Percentiles rank a stretch among this genome's conserved stretches.
Conservation (phyloP, 2,329 filamentous ascomycete genomes). For the Alternaria consortialis region DNA sequence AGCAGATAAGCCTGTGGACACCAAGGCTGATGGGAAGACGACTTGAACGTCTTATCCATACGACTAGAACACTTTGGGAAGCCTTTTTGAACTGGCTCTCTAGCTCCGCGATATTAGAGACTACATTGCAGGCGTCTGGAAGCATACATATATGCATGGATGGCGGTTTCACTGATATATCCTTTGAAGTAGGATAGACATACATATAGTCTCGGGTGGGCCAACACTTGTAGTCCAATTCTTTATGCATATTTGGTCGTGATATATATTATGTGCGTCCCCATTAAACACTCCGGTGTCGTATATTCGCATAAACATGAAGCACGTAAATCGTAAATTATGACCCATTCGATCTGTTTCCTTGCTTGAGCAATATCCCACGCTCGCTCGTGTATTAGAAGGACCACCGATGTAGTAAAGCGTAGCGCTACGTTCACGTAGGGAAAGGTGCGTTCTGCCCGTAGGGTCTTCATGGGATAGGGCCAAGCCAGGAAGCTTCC, state of each 20-base stretch:
- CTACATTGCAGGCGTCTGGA: background rate
- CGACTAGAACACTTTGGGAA: background rate
- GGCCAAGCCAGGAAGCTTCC: background rate
- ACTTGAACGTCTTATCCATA: background rate
- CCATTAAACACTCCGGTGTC: slow-evolving; percentile 3
- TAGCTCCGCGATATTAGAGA: background rate
- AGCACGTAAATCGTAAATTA: slow-evolving; percentile 12
- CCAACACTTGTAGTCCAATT: background rate
- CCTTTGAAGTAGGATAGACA: background rate
- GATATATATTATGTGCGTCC: background rate
- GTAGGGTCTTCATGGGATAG: background rate
- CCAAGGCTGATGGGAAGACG: slow-evolving; percentile 2
- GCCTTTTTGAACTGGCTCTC: background rate
- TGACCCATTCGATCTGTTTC: background rate
- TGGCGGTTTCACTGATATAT: background rate
- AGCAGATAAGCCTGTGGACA: slow-evolving; percentile 5
- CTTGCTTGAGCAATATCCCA: background rate
- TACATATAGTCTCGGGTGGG: background rate
- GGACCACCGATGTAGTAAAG: background rate
- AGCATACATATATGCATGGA: background rate
- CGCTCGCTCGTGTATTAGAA: background rate
- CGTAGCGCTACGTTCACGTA: background rate
- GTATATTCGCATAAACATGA: slow-evolving; percentile 3
- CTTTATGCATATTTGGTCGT: background rate
- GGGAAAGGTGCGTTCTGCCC: background rate